A percentile compares a stretch with the other conserved stretches of the same genome.
phyloP scores from a whole-genome alignment of 805 yeast species.

The Wickerhamiella cacticola region DNA sequence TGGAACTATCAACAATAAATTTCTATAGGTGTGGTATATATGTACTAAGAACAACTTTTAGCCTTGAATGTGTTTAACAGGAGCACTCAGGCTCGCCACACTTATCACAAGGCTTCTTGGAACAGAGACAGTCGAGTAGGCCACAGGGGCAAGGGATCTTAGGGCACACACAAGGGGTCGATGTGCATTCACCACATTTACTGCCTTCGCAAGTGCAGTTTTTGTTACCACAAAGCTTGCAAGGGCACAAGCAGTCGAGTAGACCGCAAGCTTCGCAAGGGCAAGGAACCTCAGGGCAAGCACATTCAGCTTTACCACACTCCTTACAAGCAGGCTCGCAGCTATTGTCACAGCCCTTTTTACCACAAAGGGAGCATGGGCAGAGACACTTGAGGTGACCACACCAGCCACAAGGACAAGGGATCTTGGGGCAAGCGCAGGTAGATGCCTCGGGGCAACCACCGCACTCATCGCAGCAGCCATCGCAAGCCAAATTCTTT shows the following conservation, averaged over 20 bases:
- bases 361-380: conserved; percentile 9
- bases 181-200: background rate
- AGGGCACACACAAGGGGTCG: conserved; percentile 2
- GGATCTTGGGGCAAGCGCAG: conserved; percentile 7
- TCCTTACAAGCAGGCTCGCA: conserved; percentile 2
- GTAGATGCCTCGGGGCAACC: conserved; percentile 1
- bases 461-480: conserved; percentile 9
- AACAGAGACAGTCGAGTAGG: conserved; percentile 4
- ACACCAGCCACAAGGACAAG: conserved; percentile 8
- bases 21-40: background rate
- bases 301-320: conserved; percentile 2
- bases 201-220: conserved; percentile 7
- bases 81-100: conserved; percentile 8
- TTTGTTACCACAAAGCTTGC: conserved; percentile 3
- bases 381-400: conserved; percentile 8
- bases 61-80: background rate
- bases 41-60: background rate
- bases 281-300: conserved; percentile 3
- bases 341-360: background rate
- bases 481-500: conserved; percentile 5
- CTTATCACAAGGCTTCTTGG: conserved; percentile 2
- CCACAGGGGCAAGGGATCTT: conserved; percentile 7
- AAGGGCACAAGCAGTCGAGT: conserved; percentile 7
- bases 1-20: background rate
- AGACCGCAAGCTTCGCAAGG: conserved; percentile 4